Evolutionary conservation across 73 alveolate genomes (phyloP), one percentile per base, ranked within the genome.

Genomic region (Breviolum minutum): DNA sequence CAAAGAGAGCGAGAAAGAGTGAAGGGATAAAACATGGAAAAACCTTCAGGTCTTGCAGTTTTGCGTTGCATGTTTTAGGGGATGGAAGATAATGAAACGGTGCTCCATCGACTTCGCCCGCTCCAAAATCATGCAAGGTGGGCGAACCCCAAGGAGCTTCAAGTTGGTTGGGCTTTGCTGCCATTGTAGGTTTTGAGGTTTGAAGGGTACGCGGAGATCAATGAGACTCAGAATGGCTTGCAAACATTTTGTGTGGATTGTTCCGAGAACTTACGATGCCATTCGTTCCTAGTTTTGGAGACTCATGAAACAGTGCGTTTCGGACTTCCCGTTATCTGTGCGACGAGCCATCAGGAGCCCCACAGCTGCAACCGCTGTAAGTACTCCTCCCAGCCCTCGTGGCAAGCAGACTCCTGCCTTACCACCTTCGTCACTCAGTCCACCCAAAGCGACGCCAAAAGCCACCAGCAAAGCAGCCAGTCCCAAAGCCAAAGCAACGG

Each of bases 321-420:
- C 54, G 5, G 54, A 40, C 5, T 40, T 40, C 54, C 54, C 54
- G 54, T 40, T 40, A 40, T 40, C 3, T 40, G 54, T 40, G 54
- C 54, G 0, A 40, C 54, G 54, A 68, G 77, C 77, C 29, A 16
- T 30, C 2, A 32, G 70, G 70, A 32, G 90, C 69, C 29, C 40
- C 40, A 24, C 70, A 16, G 29, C 27, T n/a, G 63, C 86, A n/a
- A 22, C 70, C 29, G 90, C 24, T 81, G 90, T 69, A 66, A 29
- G 87, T 40, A 60, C 76, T 54, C 76, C 93, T 6, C 93, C 93
- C 93, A 84, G 93, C 60, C 93, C 93, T n/a, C 86, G 86, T 26
- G 63, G 86, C 86, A n/a, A 77, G 63, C 40, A 22, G 40, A n/a
- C 86, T 3, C 24, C 86, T 10, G n/a, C 40, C 86, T 71, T 62